Conservation (phyloP, 345 rosid genomes). For the Laguncularia racemosa region DNA sequence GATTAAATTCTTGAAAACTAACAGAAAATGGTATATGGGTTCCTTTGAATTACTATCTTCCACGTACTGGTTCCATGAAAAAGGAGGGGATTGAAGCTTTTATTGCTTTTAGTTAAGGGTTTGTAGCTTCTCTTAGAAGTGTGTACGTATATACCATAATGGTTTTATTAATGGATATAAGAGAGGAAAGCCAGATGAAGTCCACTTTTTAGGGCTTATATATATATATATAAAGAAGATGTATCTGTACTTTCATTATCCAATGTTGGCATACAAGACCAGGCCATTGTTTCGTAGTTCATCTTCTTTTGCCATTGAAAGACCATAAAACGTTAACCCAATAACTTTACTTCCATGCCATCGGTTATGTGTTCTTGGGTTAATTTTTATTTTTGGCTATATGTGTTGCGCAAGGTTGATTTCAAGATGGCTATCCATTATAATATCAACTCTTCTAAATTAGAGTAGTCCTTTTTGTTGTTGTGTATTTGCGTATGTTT, state of each 20-base stretch:
- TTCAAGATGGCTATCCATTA: no score
- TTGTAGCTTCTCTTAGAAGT: slow-evolving; percentile 2
- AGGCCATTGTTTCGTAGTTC: no score
- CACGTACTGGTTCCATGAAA: neutral
- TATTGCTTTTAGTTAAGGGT: neutral
- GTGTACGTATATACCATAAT: slow-evolving; percentile 1
- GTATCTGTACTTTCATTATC: neutral
- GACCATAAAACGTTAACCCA: no score
- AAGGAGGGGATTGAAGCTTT: slow-evolving; percentile 7
- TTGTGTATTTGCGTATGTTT: no score
- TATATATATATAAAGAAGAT: neutral
- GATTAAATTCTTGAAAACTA: slow-evolving; percentile 14
- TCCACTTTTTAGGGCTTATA: slow-evolving; percentile 5
- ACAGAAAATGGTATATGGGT: slow-evolving; percentile 11
- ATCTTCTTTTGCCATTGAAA: neutral
- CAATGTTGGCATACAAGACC: neutral
- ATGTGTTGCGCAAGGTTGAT: no score
- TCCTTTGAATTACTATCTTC: neutral
- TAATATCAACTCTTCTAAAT: no score
- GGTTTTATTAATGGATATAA: neutral
- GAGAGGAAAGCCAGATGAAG: neutral
- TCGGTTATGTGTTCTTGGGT: no score
- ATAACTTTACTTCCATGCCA: no score
- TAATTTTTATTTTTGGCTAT: no score
- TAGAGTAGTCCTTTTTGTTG: no score